Evolutionary conservation across 2,329 filamentous ascomycete species (phyloP).

Genomic region (Rhinocladiella mackenziei): DNA sequence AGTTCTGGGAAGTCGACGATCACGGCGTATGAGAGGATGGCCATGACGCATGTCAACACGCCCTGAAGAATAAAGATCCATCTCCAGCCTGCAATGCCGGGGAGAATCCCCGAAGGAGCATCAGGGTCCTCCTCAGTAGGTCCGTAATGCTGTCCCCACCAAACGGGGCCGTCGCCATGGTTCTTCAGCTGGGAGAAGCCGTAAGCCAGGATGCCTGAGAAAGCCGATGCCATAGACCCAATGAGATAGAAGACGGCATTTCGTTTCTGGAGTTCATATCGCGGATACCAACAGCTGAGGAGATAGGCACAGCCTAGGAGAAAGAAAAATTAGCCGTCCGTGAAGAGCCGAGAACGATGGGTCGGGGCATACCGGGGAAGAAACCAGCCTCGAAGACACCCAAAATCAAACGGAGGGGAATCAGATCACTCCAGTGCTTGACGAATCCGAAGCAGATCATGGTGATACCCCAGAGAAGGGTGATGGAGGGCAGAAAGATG

Average conservation of each 20-base stretch:
- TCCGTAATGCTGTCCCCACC: conserved; percentile 28
- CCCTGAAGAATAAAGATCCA: conserved; percentile 49
- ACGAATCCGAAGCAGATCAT: conserved; percentile 37
- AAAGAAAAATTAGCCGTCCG: too few species aligned
- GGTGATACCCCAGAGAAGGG: conserved; percentile 45
- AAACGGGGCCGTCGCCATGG: conserved; percentile 22
- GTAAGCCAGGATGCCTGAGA: conserved; percentile 33
- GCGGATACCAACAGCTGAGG: conserved; percentile 68
- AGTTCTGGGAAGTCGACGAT: conserved; percentile 44
- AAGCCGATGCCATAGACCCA: conserved; percentile 46
- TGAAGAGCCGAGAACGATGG: too few species aligned
- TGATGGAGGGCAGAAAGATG: conserved; percentile 34
- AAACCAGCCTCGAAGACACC: conserved; percentile 64
- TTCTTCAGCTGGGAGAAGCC: conserved; percentile 40
- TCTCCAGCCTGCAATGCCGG: conserved; percentile 27
- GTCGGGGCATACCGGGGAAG: conserved; percentile 54
- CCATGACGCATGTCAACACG: conserved; percentile 39
- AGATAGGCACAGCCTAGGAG: conserved; percentile 66
- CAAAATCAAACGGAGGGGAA: conserved; percentile 44
- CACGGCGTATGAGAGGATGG: conserved; percentile 40
- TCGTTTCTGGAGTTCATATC: conserved; percentile 34
- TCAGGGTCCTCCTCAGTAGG: conserved; percentile 24
- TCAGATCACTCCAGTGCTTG: conserved; percentile 30
- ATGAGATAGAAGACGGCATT: conserved; percentile 50
- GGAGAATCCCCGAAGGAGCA: conserved; percentile 17